These are phyloP conservation scores for Cucurbita moschata DNA, from an alignment of 306 rosid genomes.

Conservation along the genomic window DNA sequence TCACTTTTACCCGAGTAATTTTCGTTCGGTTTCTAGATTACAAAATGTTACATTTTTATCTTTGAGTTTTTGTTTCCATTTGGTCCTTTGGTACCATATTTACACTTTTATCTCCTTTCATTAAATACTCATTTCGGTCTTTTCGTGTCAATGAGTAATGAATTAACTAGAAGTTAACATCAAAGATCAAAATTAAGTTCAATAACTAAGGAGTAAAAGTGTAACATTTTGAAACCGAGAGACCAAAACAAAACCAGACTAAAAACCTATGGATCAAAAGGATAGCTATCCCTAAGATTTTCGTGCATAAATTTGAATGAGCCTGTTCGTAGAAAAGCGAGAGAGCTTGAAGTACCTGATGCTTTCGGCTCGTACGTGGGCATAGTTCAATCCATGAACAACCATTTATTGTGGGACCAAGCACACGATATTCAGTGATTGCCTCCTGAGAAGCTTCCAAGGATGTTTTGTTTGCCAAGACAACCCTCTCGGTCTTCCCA, in stretches of 20 bases:
- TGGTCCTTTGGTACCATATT: too few relatives aligned
- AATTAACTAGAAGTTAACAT: too few relatives aligned
- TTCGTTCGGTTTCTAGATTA: too few relatives aligned
- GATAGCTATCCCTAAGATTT: neutral
- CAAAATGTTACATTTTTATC: too few relatives aligned
- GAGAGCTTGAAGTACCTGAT: conserved; percentile 46
- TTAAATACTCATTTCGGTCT: too few relatives aligned
- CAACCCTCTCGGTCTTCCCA: conserved; percentile 90
- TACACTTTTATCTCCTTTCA: too few relatives aligned
- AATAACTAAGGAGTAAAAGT: neutral
- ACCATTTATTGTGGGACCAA: conserved; percentile 84
- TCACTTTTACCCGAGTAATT: too few relatives aligned
- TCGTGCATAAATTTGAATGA: neutral
- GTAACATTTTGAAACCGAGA: neutral
- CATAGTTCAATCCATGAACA: conserved; percentile 90
- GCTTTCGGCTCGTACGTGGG: conserved; percentile 74
- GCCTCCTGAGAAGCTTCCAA: conserved; percentile 83
- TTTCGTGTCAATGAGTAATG: too few relatives aligned
- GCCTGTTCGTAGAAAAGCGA: neutral
- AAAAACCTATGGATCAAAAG: neutral
- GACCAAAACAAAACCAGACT: neutral
- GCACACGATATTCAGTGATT: conserved; percentile 74
- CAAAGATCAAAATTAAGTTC: too few relatives aligned
- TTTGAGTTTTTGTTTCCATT: too few relatives aligned
- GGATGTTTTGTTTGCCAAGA: conserved; percentile 54